Evolutionary conservation across 441 rosid genomes (phyloP), one percentile per base, ranked within the genome.

Genomic region (Pelargonium australe): DNA sequence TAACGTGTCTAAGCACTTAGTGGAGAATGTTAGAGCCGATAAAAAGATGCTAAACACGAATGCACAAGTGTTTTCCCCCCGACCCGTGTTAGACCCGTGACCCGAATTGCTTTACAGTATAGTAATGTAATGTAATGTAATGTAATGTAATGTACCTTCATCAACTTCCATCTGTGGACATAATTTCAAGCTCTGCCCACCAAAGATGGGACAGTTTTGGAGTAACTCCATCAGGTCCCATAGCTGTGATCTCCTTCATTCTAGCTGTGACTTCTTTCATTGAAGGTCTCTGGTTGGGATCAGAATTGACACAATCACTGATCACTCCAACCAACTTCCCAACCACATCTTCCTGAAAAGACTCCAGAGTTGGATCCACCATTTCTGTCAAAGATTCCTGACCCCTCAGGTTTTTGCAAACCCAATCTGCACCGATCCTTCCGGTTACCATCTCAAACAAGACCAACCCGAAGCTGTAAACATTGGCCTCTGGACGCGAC

Each of bases 161-260:
- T 85, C 80, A 82, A 69, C 79, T 81, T 68, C 77, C 80, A 68
- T 85, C 84, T 1, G 85, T 68, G 34, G 97, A 81, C 84, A 86
- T 66, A 70, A 94, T 88, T 80, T 91, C 97, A 68, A 94, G 90
- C 75, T 94, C 96, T 25, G 96, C 96, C 96, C 99, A 91, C 99
- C 96, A 94, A 64, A 85, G 86, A 40, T 95, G 92, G 67, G 96
- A 94, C 64, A 78, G 62, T 79, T 89, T 87, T 12, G 97, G 97
- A 12, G 85, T 80, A 61, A 92, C 99, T 68, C 81, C 83, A 40
- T 83, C 90, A n/a, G 92, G 91, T 77, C 63, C 87, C 83, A 94
- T 76, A 57, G 87, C 77, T 31, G 91, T 95, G 70, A 88, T 85
- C 81, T 84, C 89, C 75, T 77, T 85, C 70, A 94, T 74, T 80